These are phyloP conservation scores for Stagonosporopsis vannaccii DNA, from an alignment of 2,329 filamentous ascomycete species.

Conservation along the genomic window DNA sequence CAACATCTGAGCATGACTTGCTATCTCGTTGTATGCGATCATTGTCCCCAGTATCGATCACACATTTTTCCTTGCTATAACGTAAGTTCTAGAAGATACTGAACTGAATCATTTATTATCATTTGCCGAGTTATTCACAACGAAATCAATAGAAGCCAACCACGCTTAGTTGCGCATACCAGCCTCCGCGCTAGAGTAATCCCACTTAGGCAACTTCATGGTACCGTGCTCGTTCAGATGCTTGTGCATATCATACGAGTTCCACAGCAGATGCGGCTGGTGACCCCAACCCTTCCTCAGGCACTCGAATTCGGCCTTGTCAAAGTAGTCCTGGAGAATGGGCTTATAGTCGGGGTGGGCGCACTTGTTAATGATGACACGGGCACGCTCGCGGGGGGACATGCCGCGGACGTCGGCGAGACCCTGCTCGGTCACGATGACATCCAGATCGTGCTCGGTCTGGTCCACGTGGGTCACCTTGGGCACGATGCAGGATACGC, in stretches of 20 bases:
- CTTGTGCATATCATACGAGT: slow-evolving; percentile 89
- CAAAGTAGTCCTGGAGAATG: slow-evolving; percentile 82
- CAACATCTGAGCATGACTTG: too few species aligned
- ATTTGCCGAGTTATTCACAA: not conserved
- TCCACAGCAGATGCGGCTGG: slow-evolving; percentile 86
- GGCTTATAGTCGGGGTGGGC: slow-evolving; percentile 85
- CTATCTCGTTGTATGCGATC: too few species aligned
- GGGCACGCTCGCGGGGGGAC: slow-evolving; percentile 78
- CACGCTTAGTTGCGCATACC: slow-evolving; percentile 6
- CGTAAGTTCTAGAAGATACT: too few species aligned
- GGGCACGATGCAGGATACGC: slow-evolving; percentile 87
- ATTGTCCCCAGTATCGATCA: too few species aligned
- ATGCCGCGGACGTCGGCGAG: slow-evolving; percentile 86
- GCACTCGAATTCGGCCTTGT: slow-evolving; percentile 86
- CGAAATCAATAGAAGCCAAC: not conserved
- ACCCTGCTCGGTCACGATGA: slow-evolving; percentile 81
- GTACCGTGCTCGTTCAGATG: slow-evolving; percentile 82
- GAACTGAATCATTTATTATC: not conserved
- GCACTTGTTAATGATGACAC: slow-evolving; percentile 87
- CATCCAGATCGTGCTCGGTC: slow-evolving; percentile 90
- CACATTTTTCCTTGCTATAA: too few species aligned
- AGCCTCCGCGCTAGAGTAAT: slow-evolving; percentile 32
- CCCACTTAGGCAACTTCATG: slow-evolving; percentile 82
- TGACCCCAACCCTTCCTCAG: slow-evolving; percentile 87
- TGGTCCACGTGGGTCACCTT: slow-evolving; percentile 94